These are phyloP conservation scores for Hypoxylon sp. DNA, from an alignment of 2,329 filamentous ascomycete genomes.

Conservation along the genomic window DNA sequence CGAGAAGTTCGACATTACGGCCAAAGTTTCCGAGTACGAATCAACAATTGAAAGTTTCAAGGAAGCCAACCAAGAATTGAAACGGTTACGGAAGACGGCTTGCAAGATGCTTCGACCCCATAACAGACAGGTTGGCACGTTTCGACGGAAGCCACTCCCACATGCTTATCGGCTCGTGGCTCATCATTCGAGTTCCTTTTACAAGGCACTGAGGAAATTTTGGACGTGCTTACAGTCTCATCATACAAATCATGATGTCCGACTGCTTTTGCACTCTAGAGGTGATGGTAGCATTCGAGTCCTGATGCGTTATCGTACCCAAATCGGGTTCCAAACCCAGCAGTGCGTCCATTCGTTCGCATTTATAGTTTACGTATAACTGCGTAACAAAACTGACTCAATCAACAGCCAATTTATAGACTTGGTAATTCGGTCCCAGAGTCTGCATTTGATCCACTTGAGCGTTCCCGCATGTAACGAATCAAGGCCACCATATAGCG, in stretches of 20 bases:
- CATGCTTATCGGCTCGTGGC: background rate
- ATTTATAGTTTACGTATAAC: background rate
- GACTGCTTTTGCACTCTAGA: background rate
- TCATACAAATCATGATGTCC: background rate
- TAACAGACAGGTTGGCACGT: background rate
- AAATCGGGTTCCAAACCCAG: background rate
- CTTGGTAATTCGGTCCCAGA: background rate
- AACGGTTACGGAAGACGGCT: constrained; percentile 1
- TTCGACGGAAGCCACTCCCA: background rate
- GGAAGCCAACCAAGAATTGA: background rate
- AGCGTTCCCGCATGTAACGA: background rate
- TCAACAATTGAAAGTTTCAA: background rate
- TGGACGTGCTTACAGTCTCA: constrained; percentile 2
- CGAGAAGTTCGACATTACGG: background rate
- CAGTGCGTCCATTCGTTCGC: background rate
- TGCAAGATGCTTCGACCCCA: background rate
- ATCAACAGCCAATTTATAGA: background rate
- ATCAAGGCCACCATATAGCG: background rate
- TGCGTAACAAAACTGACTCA: background rate
- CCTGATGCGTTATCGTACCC: background rate
- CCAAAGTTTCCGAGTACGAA: background rate
- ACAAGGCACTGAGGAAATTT: background rate
- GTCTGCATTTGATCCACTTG: background rate
- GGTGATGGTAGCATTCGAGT: constrained; percentile 1
- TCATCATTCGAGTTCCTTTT: background rate